Evolutionary conservation across 1,284 basidiomycete genomes (phyloP).

Genomic region (Flammula alnicola): DNA sequence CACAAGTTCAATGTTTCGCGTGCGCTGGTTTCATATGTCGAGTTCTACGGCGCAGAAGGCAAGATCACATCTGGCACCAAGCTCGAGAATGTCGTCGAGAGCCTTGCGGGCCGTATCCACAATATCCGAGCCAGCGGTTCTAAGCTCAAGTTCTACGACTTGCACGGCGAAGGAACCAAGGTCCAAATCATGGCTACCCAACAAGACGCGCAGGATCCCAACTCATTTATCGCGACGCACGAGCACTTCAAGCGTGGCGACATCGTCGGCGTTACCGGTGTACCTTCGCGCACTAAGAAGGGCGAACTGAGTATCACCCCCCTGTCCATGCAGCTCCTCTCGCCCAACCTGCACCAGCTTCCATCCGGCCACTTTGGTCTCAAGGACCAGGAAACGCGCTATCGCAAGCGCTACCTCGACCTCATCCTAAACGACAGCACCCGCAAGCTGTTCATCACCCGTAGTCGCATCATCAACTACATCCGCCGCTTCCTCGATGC

Average conservation of each 20-base stretch:
- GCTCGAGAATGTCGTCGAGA: conserved; percentile 55
- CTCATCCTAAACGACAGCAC: conserved; percentile 95
- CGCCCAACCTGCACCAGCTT: conserved; percentile 96
- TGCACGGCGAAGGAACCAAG: conserved; percentile 92
- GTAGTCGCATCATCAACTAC: conserved; percentile 89
- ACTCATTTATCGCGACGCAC: conserved; percentile 77
- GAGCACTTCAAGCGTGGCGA: conserved; percentile 94
- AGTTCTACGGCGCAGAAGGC: conserved; percentile 76
- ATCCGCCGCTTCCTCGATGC: conserved; percentile 90
- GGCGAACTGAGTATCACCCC: conserved; percentile 95
- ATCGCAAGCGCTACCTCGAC: conserved; percentile 99
- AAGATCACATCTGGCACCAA: conserved; percentile 68
- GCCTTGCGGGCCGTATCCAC: conserved; percentile 89
- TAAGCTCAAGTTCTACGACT: conserved; percentile 95
- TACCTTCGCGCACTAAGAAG: conserved; percentile 92
- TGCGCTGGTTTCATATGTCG: conserved; percentile 82
- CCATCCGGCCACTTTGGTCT: conserved; percentile 90
- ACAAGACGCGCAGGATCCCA: conserved; percentile 78
- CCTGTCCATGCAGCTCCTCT: conserved; percentile 83
- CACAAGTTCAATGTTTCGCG: conserved; percentile 96
- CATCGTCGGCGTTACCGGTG: conserved; percentile 92
- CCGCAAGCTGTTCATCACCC: conserved; percentile 90
- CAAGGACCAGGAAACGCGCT: conserved; percentile 96
- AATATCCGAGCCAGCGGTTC: conserved; percentile 85
- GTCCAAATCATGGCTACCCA: conserved; percentile 95